These are phyloP conservation scores for Penicillium janthinellum DNA, from an alignment of 2,329 filamentous ascomycete species.

Conservation along the genomic window DNA sequence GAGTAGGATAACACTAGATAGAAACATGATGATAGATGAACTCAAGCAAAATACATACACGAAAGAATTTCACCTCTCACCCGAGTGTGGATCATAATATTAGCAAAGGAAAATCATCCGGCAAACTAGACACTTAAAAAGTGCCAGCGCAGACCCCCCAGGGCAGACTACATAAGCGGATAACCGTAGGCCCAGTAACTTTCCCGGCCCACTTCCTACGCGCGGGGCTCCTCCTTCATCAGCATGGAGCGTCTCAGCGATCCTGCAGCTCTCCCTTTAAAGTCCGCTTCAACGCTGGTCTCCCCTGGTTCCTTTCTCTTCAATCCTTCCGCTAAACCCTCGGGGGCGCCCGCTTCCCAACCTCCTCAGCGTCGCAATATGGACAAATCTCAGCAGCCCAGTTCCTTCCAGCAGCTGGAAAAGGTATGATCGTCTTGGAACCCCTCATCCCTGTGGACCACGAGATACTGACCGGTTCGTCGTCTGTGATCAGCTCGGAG, in stretches of 20 bases:
- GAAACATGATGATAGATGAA: not conserved
- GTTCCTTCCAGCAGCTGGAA: conserved; percentile 98
- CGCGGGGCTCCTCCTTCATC: conserved; percentile 30
- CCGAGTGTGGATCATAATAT: not conserved
- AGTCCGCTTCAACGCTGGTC: conserved; percentile 38
- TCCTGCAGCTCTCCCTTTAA: conserved; percentile 30
- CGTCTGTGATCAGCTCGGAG: conserved; percentile 65
- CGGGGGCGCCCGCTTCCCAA: conserved; percentile 19
- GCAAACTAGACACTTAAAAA: not conserved
- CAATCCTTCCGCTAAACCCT: conserved; percentile 19
- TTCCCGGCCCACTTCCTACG: conserved; percentile 18
- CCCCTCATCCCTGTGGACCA: conserved; percentile 1
- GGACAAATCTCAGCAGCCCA: conserved; percentile 91
- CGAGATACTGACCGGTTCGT: conserved; percentile 31
- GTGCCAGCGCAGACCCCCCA: not conserved
- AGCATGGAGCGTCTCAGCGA: conserved; percentile 29
- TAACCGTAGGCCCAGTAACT: conserved; percentile 5
- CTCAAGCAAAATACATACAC: not conserved
- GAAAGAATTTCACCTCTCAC: not conserved
- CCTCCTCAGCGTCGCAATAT: conserved; percentile 52
- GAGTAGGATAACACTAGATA: not conserved
- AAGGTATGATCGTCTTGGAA: conserved; percentile 55
- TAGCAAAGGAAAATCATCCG: not conserved
- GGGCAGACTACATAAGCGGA: conserved; percentile 19
- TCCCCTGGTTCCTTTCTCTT: conserved; percentile 43